Percentiles rank a stretch among this genome's conserved stretches.
Conservation (phyloP, 2,329 filamentous ascomycete species). For the Camillea tinctor region DNA sequence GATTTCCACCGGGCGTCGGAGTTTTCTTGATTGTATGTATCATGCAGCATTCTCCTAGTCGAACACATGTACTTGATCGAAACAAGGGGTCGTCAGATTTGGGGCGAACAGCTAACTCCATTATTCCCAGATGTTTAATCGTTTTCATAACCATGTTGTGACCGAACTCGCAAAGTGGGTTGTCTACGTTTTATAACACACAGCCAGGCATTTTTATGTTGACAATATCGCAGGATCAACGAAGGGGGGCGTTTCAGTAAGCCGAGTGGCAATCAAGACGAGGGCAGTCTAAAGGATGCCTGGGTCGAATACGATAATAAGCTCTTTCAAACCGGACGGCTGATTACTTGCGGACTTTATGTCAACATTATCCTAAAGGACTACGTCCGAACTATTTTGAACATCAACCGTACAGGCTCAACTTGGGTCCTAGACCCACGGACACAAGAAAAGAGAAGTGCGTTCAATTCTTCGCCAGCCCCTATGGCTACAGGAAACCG, state of each 20-base stretch:
- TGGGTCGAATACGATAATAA: slow-evolving; percentile 37
- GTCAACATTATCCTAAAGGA: slow-evolving; percentile 47
- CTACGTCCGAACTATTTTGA: slow-evolving; percentile 39
- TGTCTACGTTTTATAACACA: neutral
- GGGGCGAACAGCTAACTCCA: slow-evolving; percentile 10
- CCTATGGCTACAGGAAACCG: slow-evolving; percentile 48
- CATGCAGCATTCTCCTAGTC: neutral
- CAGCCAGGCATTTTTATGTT: neutral
- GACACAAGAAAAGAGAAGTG: slow-evolving; percentile 22
- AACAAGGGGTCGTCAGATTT: neutral
- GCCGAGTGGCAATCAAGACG: slow-evolving; percentile 38
- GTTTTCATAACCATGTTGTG: slow-evolving; percentile 84
- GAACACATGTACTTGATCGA: neutral
- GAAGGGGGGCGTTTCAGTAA: slow-evolving; percentile 74
- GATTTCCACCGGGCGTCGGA: slow-evolving; percentile 68
- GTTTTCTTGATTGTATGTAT: slow-evolving; percentile 57
- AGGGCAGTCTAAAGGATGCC: slow-evolving; percentile 1
- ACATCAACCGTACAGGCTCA: slow-evolving; percentile 47
- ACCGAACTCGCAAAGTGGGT: slow-evolving; percentile 62
- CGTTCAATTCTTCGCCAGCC: slow-evolving; percentile 20
- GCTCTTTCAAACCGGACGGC: slow-evolving; percentile 39
- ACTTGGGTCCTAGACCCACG: slow-evolving; percentile 34
- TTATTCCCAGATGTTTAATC: slow-evolving; percentile 60
- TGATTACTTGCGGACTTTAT: slow-evolving; percentile 55
- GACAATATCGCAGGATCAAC: slow-evolving; percentile 59